Evolutionary conservation across 2,329 filamentous ascomycete species (phyloP).

Genomic region (Scolecobasidium constrictum): DNA sequence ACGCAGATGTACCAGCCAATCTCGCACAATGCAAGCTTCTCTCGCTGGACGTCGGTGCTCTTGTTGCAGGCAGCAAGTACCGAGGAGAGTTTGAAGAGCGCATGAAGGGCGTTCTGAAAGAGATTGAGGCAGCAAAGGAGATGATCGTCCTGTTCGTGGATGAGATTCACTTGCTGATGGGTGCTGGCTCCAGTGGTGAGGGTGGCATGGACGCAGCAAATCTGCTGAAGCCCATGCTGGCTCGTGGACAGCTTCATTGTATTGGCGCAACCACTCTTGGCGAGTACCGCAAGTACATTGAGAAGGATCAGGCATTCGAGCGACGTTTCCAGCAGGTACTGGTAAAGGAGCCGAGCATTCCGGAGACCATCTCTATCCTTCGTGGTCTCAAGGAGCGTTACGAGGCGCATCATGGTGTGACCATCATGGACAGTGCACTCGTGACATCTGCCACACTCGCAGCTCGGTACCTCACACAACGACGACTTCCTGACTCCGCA

Average conservation of each 20-base stretch:
- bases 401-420: constrained; percentile 96
- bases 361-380: constrained; percentile 94
- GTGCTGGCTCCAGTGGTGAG: constrained; percentile 85
- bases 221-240: constrained; percentile 94
- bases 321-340: constrained; percentile 97
- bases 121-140: constrained; percentile 88
- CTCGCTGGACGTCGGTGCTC: constrained; percentile 85
- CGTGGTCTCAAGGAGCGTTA: constrained; percentile 96
- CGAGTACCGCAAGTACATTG: constrained; percentile 97
- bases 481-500: constrained; percentile 88
- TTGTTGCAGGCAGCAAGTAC: constrained; percentile 97
- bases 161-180: constrained; percentile 98
- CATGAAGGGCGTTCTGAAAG: constrained; percentile 98
- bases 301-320: constrained; percentile 97
- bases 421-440: constrained; percentile 86
- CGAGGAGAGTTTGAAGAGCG: constrained; percentile 97
- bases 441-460: constrained; percentile 86
- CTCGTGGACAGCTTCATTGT: constrained; percentile 90
- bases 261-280: constrained; percentile 92
- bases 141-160: constrained; percentile 98
- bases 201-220: constrained; percentile 99
- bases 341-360: constrained; percentile 82
- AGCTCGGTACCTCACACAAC: constrained; percentile 81
- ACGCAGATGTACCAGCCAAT: constrained; percentile 91
- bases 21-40: constrained; percentile 87